phyloP scores from a whole-genome alignment of 169 alveolate genomes.

The Plasmodium berghei region DNA sequence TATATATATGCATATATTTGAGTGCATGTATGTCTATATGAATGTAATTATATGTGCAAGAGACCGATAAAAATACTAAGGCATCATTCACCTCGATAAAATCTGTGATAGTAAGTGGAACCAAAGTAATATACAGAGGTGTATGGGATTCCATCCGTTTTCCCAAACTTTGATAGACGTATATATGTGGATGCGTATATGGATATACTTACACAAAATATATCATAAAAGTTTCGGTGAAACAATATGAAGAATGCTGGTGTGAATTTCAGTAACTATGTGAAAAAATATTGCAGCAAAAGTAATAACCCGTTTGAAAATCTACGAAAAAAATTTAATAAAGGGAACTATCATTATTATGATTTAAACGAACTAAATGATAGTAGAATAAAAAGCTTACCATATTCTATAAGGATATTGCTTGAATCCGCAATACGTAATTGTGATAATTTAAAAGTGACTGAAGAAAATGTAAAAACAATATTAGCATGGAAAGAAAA shows the following conservation, averaged over 20 bases:
- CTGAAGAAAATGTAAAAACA: conserved; percentile 92
- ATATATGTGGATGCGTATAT: too few species aligned
- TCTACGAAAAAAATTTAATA: conserved; percentile 6
- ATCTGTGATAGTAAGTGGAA: too few species aligned
- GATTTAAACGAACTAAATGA: conserved; percentile 80
- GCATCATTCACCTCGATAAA: too few species aligned
- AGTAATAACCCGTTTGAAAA: conserved; percentile 41
- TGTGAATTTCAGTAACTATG: conserved; percentile 8
- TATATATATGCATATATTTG: too few species aligned
- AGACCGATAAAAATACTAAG: too few species aligned
- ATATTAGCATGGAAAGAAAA: conserved; percentile 93
- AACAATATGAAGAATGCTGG: not conserved
- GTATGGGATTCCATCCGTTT: too few species aligned
- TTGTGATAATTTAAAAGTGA: conserved; percentile 94
- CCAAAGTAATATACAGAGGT: too few species aligned
- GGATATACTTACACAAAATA: too few species aligned
- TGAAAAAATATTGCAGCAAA: conserved; percentile 22
- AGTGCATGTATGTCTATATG: too few species aligned
- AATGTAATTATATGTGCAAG: too few species aligned
- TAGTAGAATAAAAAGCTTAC: conserved; percentile 86
- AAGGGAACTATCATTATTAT: conserved; percentile 19
- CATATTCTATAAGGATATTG: conserved; percentile 93
- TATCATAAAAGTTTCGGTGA: too few species aligned
- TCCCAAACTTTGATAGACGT: too few species aligned
- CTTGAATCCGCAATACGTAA: conserved; percentile 96